Conservation (phyloP, 1,284 basidiomycete species). For the Ustilago xerochloae region DNA sequence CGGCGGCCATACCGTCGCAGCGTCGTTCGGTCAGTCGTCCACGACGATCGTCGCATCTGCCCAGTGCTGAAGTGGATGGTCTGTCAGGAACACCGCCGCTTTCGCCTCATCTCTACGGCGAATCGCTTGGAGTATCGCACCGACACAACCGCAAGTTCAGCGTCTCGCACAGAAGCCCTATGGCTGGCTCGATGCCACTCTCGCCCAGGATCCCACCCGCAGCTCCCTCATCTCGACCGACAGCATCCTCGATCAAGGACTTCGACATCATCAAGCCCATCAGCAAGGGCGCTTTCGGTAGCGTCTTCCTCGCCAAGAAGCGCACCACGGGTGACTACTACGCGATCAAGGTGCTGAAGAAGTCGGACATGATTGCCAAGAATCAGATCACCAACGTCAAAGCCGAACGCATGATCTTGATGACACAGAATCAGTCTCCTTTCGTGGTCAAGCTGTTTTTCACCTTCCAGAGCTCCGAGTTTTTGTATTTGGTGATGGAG, state of each 20-base stretch:
- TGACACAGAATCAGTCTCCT: conserved; percentile 99
- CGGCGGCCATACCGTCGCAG: conserved; percentile 10
- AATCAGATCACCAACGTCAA: conserved; percentile 99
- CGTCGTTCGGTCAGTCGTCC: conserved; percentile 38
- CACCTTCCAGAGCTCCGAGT: conserved; percentile 70
- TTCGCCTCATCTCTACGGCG: conserved; percentile 56
- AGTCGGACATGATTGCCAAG: conserved; percentile 99
- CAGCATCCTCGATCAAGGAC: conserved; percentile 94
- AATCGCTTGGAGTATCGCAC: conserved; percentile 36
- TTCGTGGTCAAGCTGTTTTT: conserved; percentile 74
- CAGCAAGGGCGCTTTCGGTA: conserved; percentile 95
- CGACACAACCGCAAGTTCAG: conserved; percentile 47
- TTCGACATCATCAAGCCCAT: conserved; percentile 99
- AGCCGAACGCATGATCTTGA: conserved; percentile 98
- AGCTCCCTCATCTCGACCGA: conserved; percentile 80
- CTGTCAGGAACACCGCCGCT: conserved; percentile 56
- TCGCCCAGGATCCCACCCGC: conserved; percentile 88
- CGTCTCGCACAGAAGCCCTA: conserved; percentile 52
- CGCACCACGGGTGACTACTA: conserved; percentile 97
- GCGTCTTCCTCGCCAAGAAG: conserved; percentile 98
- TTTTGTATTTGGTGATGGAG: conserved; percentile 71
- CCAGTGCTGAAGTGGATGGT: conserved; percentile 6
- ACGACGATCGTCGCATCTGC: conserved; percentile 48
- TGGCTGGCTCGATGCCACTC: conserved; percentile 69
- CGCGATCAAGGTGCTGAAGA: conserved; percentile 98